Percentiles rank a stretch among this genome's conserved stretches.
Conservation (phyloP, 257 asterid species). For the Solanum lycopersicoides region DNA sequence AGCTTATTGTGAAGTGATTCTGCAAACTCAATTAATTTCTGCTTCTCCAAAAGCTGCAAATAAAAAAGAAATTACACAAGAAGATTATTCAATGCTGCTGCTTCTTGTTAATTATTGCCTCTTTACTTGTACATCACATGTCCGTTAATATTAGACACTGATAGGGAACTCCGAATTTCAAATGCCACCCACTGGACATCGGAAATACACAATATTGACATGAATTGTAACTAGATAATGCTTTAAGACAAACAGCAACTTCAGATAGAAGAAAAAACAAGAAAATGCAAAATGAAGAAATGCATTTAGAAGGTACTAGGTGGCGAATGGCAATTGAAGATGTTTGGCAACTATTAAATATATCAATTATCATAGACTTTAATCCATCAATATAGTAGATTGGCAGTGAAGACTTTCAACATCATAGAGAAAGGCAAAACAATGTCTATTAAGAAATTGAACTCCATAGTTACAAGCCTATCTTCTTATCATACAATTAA, state of each 20-base stretch:
- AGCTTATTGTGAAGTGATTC: conserved; percentile 96
- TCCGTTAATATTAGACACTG: background rate
- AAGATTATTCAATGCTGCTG: background rate
- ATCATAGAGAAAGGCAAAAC: background rate
- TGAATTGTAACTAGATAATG: background rate
- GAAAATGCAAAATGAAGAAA: background rate
- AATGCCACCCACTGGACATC: background rate
- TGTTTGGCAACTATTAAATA: background rate
- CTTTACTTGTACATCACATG: background rate
- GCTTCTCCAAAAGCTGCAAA: conserved; percentile 95
- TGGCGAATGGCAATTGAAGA: background rate
- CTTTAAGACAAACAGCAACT: background rate
- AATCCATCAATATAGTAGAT: background rate
- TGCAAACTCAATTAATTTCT: conserved; percentile 80
- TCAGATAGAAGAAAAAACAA: background rate
- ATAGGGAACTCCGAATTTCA: background rate
- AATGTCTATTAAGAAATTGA: background rate
- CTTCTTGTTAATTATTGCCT: background rate
- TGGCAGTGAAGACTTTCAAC: background rate
- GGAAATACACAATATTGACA: background rate
- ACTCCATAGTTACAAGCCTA: background rate
- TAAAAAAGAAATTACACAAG: conserved; percentile 10
- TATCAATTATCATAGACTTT: background rate
- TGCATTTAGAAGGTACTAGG: background rate
- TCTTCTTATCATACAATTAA: background rate